Evolutionary conservation across 495 filamentous ascomycete genomes (phyloP).

Genomic region (Tuber aestivum): DNA sequence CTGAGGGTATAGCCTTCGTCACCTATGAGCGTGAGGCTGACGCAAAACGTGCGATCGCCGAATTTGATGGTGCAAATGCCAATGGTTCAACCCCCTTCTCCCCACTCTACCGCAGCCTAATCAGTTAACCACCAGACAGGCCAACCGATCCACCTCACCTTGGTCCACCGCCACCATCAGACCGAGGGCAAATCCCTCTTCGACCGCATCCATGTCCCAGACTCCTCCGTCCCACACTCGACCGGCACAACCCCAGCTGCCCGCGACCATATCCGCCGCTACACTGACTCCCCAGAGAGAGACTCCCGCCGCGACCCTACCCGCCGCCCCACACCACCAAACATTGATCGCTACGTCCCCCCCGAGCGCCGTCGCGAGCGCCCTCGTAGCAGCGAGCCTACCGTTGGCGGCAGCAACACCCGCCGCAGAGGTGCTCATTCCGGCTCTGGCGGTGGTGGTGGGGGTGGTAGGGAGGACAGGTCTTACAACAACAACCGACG

Average conservation of each 20-base stretch:
- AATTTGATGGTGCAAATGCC: conserved; percentile 87
- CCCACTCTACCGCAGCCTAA: not conserved
- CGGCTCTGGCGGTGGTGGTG: conserved; percentile 38
- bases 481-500: conserved; percentile 13
- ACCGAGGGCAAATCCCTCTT: conserved; percentile 49
- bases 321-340: conserved; percentile 44
- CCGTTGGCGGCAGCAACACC: conserved; percentile 47
- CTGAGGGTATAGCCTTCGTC: conserved; percentile 77
- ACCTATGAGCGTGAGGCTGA: conserved; percentile 65
- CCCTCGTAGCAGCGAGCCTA: conserved; percentile 24
- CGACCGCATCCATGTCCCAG: conserved; percentile 60
- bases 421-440: conserved; percentile 52
- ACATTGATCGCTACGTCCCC: conserved; percentile 82
- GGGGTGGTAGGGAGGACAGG: conserved; percentile 38
- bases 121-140: conserved; percentile 43
- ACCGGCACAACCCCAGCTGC: not conserved
- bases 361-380: conserved; percentile 49
- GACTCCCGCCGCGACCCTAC: conserved; percentile 37
- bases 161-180: conserved; percentile 50
- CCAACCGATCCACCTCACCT: conserved; percentile 76
- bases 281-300: conserved; percentile 46
- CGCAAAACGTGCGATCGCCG: conserved; percentile 65
- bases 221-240: not conserved
- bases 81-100: conserved; percentile 51
- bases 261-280: conserved; percentile 15